Percentiles rank a stretch among this genome's conserved stretches.
Conservation (phyloP, 352 stramenopile genomes). For the Phytopythium mirpurense region DNA sequence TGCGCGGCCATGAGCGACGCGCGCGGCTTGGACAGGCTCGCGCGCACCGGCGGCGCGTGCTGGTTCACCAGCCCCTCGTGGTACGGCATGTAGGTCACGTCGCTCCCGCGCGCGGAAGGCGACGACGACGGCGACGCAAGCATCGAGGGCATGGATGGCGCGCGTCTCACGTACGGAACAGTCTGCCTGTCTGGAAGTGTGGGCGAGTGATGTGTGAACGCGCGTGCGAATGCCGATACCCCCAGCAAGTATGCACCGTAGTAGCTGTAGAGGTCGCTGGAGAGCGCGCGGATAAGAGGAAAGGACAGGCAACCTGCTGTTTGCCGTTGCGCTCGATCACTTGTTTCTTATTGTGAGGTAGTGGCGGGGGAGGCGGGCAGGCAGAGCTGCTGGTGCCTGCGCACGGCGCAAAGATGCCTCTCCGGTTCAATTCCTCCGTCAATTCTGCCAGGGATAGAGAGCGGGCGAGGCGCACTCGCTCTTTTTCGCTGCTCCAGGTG, state of each 20-base stretch:
- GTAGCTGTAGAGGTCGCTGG: too few species aligned
- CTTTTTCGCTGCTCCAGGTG: neutral
- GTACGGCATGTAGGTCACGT: constrained; percentile 43
- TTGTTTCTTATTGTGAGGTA: constrained; percentile 1
- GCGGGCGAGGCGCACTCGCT: neutral
- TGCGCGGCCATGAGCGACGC: constrained; percentile 12
- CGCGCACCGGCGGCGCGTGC: constrained; percentile 27
- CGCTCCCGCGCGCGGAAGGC: constrained; percentile 11
- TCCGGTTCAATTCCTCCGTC: too few species aligned
- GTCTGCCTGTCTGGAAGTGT: too few species aligned
- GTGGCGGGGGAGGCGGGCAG: too few species aligned
- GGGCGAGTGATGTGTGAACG: too few species aligned
- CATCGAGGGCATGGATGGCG: neutral
- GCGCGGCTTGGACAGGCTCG: constrained; percentile 25
- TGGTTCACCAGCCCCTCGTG: constrained; percentile 41
- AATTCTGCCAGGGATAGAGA: neutral
- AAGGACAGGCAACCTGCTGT: neutral
- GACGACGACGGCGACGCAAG: neutral
- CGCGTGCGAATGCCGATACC: too few species aligned
- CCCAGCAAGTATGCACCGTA: too few species aligned
- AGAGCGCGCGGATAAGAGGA: constrained; percentile 1
- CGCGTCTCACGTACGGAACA: neutral
- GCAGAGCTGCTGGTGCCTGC: too few species aligned
- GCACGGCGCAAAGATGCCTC: neutral
- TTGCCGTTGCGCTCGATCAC: neutral